Evolutionary conservation across 495 filamentous ascomycete species (phyloP).

Genomic region (Glutinoglossum americanum): DNA sequence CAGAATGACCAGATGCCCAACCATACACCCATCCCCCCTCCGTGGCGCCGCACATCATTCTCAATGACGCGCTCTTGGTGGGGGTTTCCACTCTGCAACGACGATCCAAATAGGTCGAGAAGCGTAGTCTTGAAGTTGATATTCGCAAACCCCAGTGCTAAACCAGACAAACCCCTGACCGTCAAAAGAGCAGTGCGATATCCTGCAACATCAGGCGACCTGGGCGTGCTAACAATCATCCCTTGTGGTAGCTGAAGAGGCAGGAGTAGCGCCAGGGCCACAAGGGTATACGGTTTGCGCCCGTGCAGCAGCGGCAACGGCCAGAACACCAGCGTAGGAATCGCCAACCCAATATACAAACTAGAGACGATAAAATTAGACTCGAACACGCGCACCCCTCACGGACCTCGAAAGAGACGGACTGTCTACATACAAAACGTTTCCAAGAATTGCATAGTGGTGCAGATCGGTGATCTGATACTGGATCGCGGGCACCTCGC

Average conservation of each 20-base stretch:
- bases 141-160: slow-evolving; percentile 49
- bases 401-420: not conserved
- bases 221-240: slow-evolving; percentile 28
- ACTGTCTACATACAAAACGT: slow-evolving; percentile 28
- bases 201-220: slow-evolving; percentile 31
- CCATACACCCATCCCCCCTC: slow-evolving; percentile 58
- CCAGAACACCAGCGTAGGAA: slow-evolving; percentile 49
- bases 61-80: slow-evolving; percentile 44
- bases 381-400: too few species aligned
- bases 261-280: slow-evolving; percentile 39
- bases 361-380: slow-evolving; percentile 6
- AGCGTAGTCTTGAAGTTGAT: slow-evolving; percentile 52
- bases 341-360: slow-evolving; percentile 42
- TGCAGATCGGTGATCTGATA: slow-evolving; percentile 44
- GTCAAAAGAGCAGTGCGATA: slow-evolving; percentile 40
- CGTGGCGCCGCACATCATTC: slow-evolving; percentile 43
- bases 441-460: slow-evolving; percentile 46
- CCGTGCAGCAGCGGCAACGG: slow-evolving; percentile 57
- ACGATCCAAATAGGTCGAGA: slow-evolving; percentile 53
- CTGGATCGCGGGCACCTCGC: slow-evolving; percentile 52
- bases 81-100: slow-evolving; percentile 43
- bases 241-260: slow-evolving; percentile 58
- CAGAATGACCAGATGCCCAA: slow-evolving; percentile 59
- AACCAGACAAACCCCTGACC: slow-evolving; percentile 37
- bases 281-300: slow-evolving; percentile 49